Base-by-base conservation (phyloP, 1,139 yeast species). In the Nakaseomyces glabratus region DNA sequence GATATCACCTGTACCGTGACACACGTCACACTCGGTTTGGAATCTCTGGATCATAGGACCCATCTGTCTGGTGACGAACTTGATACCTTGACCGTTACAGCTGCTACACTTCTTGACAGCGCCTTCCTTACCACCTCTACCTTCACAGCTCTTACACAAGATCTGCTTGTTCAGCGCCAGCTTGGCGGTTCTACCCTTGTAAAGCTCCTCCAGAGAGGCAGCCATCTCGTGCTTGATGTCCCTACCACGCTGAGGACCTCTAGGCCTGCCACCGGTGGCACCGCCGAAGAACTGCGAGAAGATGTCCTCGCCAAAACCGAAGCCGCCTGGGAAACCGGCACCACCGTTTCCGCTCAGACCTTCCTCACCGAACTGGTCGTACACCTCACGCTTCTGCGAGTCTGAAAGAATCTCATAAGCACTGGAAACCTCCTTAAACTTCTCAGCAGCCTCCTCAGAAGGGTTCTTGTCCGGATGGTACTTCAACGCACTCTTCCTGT, bases 41-140 rank as follows among this genome's bases (percentile, higher is more conserved):
- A 82, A 82, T 70, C 96, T 79, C 69, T 90, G 99, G 55, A 90
- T 81, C 93, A 90, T 86, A 46, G 95, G 96, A 49, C 99, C 99
- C 96, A 90, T 88, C 65, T 90, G 97, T 69, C 95, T 82, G 39
- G 96, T 85, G 51, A 88, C 81, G 51, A 90, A 81, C 63, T 77
- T 84, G 63, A 81, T 68, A 73, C 99, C 99, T 54, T 73, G 72
- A 64, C 99, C 99, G 49, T 67, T 64, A 77, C 99, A 90, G 32
- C 76, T 63, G 38, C 77, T 49, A 77, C 99, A 90, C 55, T 78
- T 76, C 69, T 81, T 82, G 49, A 88, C 93, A 42, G 85, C 71
- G 42, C 93, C 94, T 49, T 77, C 85, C 59, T 85, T 85, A 65
- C 98, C 98, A 61, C 99, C 99, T 55, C 78, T 77, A 53, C 98